Percentiles rank a stretch among this genome's conserved stretches.
phyloP scores from a whole-genome alignment of 257 asterid genomes.

The Salvia miltiorrhiza region DNA sequence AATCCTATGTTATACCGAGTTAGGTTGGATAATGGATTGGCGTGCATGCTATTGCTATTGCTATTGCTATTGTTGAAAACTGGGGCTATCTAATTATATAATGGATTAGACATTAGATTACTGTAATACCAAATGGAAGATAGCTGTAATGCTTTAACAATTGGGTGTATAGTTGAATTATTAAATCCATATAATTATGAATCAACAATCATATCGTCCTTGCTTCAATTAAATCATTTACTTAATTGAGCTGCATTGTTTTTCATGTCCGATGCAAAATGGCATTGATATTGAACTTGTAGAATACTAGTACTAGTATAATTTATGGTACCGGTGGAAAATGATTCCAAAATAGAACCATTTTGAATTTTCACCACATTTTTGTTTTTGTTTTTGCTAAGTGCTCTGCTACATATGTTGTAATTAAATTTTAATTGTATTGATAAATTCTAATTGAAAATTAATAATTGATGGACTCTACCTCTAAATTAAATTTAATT shows the following conservation, averaged over 20 bases:
- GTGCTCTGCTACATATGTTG: too few species aligned
- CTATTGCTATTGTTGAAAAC: conserved; percentile 11
- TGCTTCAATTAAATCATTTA: not conserved
- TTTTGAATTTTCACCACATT: too few species aligned
- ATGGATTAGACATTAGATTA: not conserved
- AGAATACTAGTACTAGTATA: too few species aligned
- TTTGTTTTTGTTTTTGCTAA: too few species aligned
- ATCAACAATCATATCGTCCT: not conserved
- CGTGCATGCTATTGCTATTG: not conserved
- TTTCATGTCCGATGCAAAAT: too few species aligned
- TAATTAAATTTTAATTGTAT: too few species aligned
- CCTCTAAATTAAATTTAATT: too few species aligned
- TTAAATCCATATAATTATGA: not conserved
- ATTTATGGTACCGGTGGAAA: too few species aligned
- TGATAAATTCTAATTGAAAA: too few species aligned
- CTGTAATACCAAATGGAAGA: not conserved
- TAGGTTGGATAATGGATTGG: not conserved
- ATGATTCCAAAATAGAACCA: too few species aligned
- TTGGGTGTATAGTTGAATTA: conserved; percentile 12
- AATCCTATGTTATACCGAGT: not conserved
- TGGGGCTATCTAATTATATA: not conserved
- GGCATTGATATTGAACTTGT: too few species aligned
- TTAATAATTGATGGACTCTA: too few species aligned
- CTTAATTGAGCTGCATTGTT: not conserved
- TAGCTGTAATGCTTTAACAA: conserved; percentile 19